These are phyloP conservation scores for Plasmodium malariae DNA, from an alignment of 169 alveolate species.

Conservation along the genomic window DNA sequence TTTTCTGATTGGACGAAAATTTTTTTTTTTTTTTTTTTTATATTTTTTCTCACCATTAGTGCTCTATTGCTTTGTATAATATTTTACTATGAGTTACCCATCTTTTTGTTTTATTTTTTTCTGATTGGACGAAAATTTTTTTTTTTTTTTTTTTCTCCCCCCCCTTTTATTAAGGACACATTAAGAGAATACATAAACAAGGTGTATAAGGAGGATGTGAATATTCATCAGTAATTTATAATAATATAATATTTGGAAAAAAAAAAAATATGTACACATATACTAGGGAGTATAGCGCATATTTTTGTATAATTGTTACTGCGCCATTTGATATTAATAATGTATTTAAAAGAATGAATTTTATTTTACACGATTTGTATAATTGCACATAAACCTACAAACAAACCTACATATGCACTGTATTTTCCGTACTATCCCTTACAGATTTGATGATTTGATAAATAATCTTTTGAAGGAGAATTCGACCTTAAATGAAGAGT, in stretches of 20 bases:
- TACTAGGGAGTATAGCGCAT: not conserved
- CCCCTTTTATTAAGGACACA: slow-evolving; percentile 5
- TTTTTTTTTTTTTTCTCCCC: not conserved
- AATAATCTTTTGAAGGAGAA: slow-evolving; percentile 57
- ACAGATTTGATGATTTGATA: slow-evolving; percentile 60
- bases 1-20: too few species aligned
- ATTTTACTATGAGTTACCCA: too few species aligned
- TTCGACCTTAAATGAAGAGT: slow-evolving; percentile 35
- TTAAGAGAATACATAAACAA: slow-evolving; percentile 36
- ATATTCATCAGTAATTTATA: slow-evolving; percentile 42
- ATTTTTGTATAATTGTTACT: not conserved
- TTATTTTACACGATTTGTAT: too few species aligned
- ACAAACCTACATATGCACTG: too few species aligned
- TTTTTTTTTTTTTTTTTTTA: too few species aligned
- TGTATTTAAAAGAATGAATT: too few species aligned
- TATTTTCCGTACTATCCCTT: not conserved
- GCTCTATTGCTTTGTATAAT: too few species aligned
- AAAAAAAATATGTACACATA: not conserved
- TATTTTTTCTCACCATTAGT: too few species aligned
- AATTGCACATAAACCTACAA: too few species aligned
- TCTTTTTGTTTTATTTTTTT: too few species aligned
- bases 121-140: not conserved
- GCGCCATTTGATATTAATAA: too few species aligned
- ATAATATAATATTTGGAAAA: not conserved
- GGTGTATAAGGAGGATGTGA: slow-evolving; percentile 12